Evolutionary conservation across 225 moss, liverwort and hornwort genomes (phyloP).

Genomic region (Physcomitrium patens): DNA sequence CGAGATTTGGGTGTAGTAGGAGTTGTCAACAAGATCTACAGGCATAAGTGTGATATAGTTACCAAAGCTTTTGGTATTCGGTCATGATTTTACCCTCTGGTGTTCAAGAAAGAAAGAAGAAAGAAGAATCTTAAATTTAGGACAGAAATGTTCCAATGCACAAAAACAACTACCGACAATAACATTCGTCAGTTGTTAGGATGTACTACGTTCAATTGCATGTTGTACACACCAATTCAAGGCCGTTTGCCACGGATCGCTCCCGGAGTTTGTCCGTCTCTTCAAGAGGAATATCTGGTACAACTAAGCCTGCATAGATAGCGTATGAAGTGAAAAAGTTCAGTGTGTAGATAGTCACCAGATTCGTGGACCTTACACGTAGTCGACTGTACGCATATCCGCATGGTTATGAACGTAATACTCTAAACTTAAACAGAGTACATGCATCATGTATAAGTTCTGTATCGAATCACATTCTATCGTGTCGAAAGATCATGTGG

Average conservation of each 20-base stretch:
- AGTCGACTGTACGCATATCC: neutral
- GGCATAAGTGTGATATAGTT: neutral
- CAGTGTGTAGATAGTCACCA: neutral
- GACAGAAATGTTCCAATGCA: neutral
- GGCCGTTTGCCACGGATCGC: constrained; percentile 50
- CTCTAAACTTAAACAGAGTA: neutral
- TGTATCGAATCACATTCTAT: neutral
- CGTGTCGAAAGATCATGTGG: constrained; percentile 3
- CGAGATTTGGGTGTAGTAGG: constrained; percentile 76
- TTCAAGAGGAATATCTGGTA: constrained; percentile 87
- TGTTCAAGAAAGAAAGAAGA: neutral
- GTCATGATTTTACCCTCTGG: neutral
- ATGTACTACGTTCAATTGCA: constrained; percentile 1
- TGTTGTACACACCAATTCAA: constrained; percentile 58
- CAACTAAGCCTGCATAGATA: constrained; percentile 63
- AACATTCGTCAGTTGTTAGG: neutral
- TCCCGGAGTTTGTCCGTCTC: constrained; percentile 63
- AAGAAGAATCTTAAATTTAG: neutral
- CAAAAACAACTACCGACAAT: constrained; percentile 5
- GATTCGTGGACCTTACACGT: neutral
- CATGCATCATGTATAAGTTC: neutral
- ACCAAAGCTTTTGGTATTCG: neutral
- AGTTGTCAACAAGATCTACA: constrained; percentile 67
- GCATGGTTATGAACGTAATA: neutral
- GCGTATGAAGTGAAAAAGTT: neutral